Conservation (phyloP, 345 rosid species). For the Orychophragmus violaceus region DNA sequence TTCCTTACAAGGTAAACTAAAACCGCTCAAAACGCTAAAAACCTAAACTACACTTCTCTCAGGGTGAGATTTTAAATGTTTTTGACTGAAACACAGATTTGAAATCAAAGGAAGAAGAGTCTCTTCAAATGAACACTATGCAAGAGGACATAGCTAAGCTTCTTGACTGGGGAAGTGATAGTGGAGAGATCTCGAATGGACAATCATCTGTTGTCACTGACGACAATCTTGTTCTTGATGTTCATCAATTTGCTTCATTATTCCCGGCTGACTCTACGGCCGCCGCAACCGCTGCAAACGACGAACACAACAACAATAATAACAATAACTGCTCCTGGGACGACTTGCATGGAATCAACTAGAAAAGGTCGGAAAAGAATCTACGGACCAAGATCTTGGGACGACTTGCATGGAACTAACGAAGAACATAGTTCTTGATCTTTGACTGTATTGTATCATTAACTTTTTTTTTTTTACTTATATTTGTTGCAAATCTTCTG, state of each 20-base stretch:
- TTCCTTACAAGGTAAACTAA: constrained; percentile 27
- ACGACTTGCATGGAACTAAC: no score
- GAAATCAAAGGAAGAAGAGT: constrained; percentile 36
- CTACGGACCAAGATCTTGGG: not conserved
- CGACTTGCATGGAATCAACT: constrained; percentile 45
- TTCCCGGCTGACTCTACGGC: constrained; percentile 36
- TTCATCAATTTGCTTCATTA: constrained; percentile 58
- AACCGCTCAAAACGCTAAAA: not conserved
- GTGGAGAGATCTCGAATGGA: constrained; percentile 50
- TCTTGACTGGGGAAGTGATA: constrained; percentile 44
- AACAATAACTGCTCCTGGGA: constrained; percentile 42
- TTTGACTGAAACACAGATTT: constrained; percentile 24
- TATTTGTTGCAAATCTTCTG: constrained; percentile 5
- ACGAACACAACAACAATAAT: constrained; percentile 25
- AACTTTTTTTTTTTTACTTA: not conserved
- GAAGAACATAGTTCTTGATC: constrained; percentile 1
- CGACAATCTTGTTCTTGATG: constrained; percentile 45
- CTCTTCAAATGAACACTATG: constrained; percentile 33
- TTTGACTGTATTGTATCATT: constrained; percentile 11
- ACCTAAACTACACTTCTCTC: not conserved
- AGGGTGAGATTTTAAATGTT: not conserved
- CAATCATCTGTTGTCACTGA: constrained; percentile 52
- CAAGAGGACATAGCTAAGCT: constrained; percentile 49
- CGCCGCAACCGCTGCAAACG: not conserved
- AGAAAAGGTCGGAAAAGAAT: not conserved